Conservation (phyloP, 305 asterid genomes). For the Fraxinus angustifolia region DNA sequence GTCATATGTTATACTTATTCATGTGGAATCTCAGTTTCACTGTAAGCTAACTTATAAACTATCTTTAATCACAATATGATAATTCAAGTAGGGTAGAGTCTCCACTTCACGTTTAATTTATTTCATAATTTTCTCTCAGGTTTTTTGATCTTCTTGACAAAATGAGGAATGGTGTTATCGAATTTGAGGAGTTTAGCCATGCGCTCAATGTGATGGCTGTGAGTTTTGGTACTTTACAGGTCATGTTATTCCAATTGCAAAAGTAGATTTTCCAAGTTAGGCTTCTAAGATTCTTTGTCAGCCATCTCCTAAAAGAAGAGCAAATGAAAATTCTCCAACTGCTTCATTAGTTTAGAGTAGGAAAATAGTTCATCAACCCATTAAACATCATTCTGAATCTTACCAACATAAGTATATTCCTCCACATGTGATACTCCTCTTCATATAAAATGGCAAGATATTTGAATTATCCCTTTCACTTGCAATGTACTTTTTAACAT, state of each 20-base stretch:
- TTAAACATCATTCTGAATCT: constrained; percentile 10
- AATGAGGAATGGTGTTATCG: constrained; percentile 65
- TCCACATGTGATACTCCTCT: constrained; percentile 32
- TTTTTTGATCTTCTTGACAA: constrained; percentile 68
- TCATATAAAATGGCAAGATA: constrained; percentile 58
- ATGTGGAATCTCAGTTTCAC: background rate
- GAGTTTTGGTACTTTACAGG: constrained; percentile 37
- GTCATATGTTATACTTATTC: background rate
- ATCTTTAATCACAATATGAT: background rate
- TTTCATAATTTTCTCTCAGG: constrained; percentile 34
- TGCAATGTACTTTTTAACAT: background rate
- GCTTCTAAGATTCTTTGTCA: constrained; percentile 28
- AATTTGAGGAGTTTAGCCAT: constrained; percentile 70
- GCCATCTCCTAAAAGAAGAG: constrained; percentile 53
- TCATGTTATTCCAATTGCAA: constrained; percentile 31
- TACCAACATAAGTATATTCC: constrained; percentile 27
- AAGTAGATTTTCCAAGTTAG: constrained; percentile 32
- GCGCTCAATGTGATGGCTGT: constrained; percentile 42
- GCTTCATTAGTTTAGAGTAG: constrained; percentile 35
- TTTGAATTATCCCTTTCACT: background rate
- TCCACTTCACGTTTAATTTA: background rate
- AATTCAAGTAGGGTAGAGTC: constrained; percentile 1
- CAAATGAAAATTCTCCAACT: constrained; percentile 33
- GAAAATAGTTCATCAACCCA: constrained; percentile 34
- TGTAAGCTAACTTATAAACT: background rate